A percentile compares a stretch with the other conserved stretches of the same genome.
Evolutionary conservation across 495 filamentous ascomycete genomes (phyloP).

Genomic region (Xylona heveae): DNA sequence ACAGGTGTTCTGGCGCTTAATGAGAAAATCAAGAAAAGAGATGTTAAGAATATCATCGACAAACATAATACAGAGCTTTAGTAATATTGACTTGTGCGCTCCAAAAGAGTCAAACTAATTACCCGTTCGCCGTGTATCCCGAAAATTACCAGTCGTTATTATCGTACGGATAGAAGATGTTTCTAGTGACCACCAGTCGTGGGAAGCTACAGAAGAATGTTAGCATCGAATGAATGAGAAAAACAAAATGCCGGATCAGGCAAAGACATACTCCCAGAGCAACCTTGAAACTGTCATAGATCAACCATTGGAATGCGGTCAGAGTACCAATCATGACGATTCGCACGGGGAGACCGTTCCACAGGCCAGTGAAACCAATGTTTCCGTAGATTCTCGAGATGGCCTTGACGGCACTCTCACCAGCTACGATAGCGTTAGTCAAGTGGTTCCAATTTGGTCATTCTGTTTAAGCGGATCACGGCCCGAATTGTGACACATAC

Average conservation of each 20-base stretch:
- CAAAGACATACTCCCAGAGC: slow-evolving; percentile 28
- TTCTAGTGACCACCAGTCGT: slow-evolving; percentile 37
- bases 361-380: slow-evolving; percentile 46
- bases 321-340: slow-evolving; percentile 40
- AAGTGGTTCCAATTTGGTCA: not conserved
- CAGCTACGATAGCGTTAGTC: slow-evolving; percentile 20
- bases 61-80: too few relatives aligned
- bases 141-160: too few relatives aligned
- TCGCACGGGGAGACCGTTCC: slow-evolving; percentile 45
- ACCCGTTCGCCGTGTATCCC: too few relatives aligned
- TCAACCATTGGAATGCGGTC: slow-evolving; percentile 58
- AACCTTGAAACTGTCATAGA: slow-evolving; percentile 63
- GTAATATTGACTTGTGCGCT: too few relatives aligned
- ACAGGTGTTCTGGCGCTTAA: too few relatives aligned
- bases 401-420: slow-evolving; percentile 38
- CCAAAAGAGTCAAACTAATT: too few relatives aligned
- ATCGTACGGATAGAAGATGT: not conserved
- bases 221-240: not conserved
- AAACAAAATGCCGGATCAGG: not conserved
- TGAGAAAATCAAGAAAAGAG: too few relatives aligned
- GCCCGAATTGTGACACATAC: slow-evolving; percentile 17
- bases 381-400: slow-evolving; percentile 48
- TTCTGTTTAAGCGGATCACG: not conserved
- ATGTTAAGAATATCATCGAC: too few relatives aligned
- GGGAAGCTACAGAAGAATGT: slow-evolving; percentile 18